These are phyloP conservation scores for Ulmus americana DNA, from an alignment of 331 rosid species.

Conservation along the genomic window DNA sequence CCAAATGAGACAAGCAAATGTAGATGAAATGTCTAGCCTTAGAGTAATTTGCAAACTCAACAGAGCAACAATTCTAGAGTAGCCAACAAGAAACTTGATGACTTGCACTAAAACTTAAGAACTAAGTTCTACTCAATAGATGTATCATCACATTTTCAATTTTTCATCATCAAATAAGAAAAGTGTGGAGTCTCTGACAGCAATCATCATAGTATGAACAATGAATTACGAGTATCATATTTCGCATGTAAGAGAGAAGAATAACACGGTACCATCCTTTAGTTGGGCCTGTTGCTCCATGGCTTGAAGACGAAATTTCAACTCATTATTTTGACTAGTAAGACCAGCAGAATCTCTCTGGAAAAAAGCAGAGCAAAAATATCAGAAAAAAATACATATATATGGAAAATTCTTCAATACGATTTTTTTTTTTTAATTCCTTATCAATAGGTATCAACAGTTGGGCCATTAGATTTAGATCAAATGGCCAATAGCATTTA, in stretches of 20 bases:
- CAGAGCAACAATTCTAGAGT: neutral
- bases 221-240: neutral
- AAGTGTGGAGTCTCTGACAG: neutral
- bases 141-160: neutral
- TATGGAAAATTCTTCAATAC: no score
- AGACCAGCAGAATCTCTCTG: constrained; percentile 57
- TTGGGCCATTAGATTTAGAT: no score
- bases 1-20: neutral
- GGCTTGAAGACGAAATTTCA: constrained; percentile 81
- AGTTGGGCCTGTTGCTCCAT: constrained; percentile 78
- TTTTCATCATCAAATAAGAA: neutral
- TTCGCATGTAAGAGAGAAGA: constrained; percentile 6
- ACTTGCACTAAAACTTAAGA: neutral
- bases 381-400: neutral
- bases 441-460: no score
- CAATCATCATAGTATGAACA: neutral
- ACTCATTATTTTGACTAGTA: constrained; percentile 60
- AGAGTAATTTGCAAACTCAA: neutral
- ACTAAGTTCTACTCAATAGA: neutral
- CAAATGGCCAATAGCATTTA: no score
- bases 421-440: no score
- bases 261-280: constrained; percentile 55
- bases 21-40: neutral
- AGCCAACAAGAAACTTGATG: neutral
- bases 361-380: constrained; percentile 1